Evolutionary conservation across 2,329 filamentous ascomycete species (phyloP), one percentile per base, ranked within the genome.

Genomic region (Elsinoe fawcettii): DNA sequence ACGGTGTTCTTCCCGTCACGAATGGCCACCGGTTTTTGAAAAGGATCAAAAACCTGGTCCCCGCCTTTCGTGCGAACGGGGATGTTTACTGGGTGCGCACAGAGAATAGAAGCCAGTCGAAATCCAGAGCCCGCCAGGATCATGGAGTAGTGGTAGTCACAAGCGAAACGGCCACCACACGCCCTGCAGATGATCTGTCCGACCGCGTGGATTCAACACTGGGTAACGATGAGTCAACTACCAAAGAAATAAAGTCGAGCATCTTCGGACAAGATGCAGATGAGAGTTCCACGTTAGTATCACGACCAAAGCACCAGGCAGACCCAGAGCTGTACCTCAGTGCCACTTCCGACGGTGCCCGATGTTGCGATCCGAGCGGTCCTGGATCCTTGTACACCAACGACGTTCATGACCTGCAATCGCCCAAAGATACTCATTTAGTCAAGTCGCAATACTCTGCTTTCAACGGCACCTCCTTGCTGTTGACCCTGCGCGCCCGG

Each of bases 371-470:
- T 74, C 22, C 70, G 67, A 36, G 69, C 69, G 43, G 72, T 71
- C 67, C 36, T 69, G 76, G 63, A 82, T 68, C 67, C 75, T 63
- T 69, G 81, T 2, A 74, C 77, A 5, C 68, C 73, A 4, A 67
- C 84, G 43, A 70, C 76, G 37, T 67, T 73, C 30, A 71, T 77
- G 43, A 77, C 84, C 47, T 73, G 80, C 54, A 56, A 20, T 22
- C 39, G 55, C 64, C 71, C n/a, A 68, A 67, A 25, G 83, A 85
- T 65, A 73, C 76, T 8, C 67, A 82, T 18, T 70, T 83, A 46
- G 73, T 78, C 55, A 97, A 96, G 70, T 83, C 83, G 4, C 82
- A 89, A 63, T 97, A 97, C 71, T 97, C 93, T 3, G 91, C 91
- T 12, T 91, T 97, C 67, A 81, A 84, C 55, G 83, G 82, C 7